Conservation (phyloP, 441 rosid species). For the Populus hybrid region DNA sequence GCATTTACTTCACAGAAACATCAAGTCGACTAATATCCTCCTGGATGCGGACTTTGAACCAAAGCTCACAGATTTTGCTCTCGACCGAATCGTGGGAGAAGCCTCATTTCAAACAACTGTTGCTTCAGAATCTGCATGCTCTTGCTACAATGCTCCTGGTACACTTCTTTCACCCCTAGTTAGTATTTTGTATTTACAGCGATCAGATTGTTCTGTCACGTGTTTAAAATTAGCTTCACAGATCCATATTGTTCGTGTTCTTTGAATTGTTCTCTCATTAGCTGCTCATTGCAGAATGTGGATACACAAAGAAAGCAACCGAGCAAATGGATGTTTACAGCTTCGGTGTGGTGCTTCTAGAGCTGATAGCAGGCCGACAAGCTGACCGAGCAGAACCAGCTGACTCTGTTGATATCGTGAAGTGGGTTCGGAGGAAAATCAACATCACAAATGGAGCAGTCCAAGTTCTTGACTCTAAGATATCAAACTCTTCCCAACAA, state of each 20-base stretch:
- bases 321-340: conserved; percentile 85
- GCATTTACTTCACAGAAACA: conserved; percentile 71
- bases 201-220: neutral
- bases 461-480: conserved; percentile 70
- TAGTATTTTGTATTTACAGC: neutral
- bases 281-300: conserved; percentile 47
- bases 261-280: neutral
- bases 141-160: conserved; percentile 88
- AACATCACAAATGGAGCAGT: conserved; percentile 66
- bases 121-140: conserved; percentile 46
- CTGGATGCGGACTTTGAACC: conserved; percentile 72
- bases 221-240: neutral
- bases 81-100: conserved; percentile 76
- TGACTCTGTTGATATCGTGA: conserved; percentile 49
- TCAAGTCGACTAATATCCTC: conserved; percentile 78
- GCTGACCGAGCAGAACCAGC: conserved; percentile 58
- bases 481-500: conserved; percentile 44
- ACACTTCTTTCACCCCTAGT: conserved; percentile 4
- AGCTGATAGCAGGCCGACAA: conserved; percentile 72
- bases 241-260: neutral
- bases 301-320: conserved; percentile 70
- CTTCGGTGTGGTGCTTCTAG: conserved; percentile 79
- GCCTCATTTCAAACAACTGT: conserved; percentile 61
- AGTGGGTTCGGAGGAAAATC: conserved; percentile 84
- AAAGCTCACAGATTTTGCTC: conserved; percentile 83